Percentiles rank a stretch among this genome's conserved stretches.
phyloP scores from a whole-genome alignment of 177 flowering plant species.

The Vitis hybrid region DNA sequence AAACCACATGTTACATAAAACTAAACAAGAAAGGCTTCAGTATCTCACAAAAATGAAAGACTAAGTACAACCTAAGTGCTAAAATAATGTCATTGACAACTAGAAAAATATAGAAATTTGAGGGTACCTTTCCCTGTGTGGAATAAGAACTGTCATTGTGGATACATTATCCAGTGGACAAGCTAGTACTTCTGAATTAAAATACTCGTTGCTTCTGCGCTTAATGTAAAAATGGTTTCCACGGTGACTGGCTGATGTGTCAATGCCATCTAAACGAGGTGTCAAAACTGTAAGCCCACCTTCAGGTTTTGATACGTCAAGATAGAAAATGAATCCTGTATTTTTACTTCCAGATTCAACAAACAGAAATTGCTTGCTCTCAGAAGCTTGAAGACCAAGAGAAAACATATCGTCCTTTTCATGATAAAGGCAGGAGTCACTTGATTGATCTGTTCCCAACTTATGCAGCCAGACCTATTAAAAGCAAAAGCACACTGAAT shows the following conservation, averaged over 20 bases:
- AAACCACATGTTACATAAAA: neutral
- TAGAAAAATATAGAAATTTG: neutral
- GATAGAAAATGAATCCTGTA: conserved; percentile 66
- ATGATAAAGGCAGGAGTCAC: conserved; percentile 57
- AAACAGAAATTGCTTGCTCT: conserved; percentile 82
- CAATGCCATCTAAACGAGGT: conserved; percentile 75
- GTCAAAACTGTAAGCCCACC: conserved; percentile 69
- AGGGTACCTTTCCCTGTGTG: conserved; percentile 62
- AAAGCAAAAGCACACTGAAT: conserved; percentile 2
- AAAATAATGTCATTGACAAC: neutral
- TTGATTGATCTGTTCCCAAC: conserved; percentile 57
- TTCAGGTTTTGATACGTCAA: conserved; percentile 63
- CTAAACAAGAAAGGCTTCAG: neutral
- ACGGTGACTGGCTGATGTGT: conserved; percentile 79
- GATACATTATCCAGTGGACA: conserved; percentile 61
- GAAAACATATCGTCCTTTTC: conserved; percentile 75
- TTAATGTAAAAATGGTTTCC: conserved; percentile 68
- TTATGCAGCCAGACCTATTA: conserved; percentile 68
- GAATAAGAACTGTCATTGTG: conserved; percentile 45
- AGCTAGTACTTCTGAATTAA: conserved; percentile 81
- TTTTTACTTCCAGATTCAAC: conserved; percentile 79
- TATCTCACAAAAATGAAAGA: neutral
- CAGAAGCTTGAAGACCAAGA: conserved; percentile 71
- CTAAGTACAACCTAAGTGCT: neutral
- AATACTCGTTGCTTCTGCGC: conserved; percentile 60